Conservation (phyloP, 441 rosid species). For the Populus hybrid region DNA sequence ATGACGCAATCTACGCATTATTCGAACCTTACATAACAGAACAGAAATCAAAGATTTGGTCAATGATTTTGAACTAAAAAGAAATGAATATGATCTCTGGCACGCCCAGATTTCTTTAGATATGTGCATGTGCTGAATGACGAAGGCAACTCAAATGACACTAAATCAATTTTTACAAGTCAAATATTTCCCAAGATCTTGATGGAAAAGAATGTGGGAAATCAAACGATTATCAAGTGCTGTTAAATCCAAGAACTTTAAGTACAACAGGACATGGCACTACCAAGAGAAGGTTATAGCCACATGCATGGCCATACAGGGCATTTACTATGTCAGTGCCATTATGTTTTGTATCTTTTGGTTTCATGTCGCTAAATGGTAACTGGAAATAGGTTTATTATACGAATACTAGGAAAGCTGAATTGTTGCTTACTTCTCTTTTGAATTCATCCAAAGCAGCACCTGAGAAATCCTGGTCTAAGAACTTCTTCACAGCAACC, state of each 20-base stretch:
- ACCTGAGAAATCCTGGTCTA: constrained; percentile 99
- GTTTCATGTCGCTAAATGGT: background rate
- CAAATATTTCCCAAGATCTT: background rate
- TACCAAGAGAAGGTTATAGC: background rate
- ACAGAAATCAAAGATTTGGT: constrained; percentile 8
- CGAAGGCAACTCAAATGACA: background rate
- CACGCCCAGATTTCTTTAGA: no score
- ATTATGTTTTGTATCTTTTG: background rate
- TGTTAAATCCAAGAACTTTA: background rate
- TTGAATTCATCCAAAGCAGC: constrained; percentile 95
- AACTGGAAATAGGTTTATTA: background rate
- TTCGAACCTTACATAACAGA: constrained; percentile 63
- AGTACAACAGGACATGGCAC: background rate
- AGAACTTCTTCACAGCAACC: constrained; percentile 98
- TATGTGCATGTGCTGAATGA: background rate
- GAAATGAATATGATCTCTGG: background rate
- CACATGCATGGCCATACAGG: background rate
- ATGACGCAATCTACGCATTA: constrained; percentile 98
- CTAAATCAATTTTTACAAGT: background rate
- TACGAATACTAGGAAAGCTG: constrained; percentile 9
- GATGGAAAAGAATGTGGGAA: no score
- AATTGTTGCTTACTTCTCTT: constrained; percentile 78
- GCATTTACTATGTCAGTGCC: background rate
- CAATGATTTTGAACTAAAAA: constrained; percentile 7
- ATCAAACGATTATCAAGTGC: background rate